Evolutionary conservation across 805 yeast genomes (phyloP).

Genomic region (Candida silvatica): DNA sequence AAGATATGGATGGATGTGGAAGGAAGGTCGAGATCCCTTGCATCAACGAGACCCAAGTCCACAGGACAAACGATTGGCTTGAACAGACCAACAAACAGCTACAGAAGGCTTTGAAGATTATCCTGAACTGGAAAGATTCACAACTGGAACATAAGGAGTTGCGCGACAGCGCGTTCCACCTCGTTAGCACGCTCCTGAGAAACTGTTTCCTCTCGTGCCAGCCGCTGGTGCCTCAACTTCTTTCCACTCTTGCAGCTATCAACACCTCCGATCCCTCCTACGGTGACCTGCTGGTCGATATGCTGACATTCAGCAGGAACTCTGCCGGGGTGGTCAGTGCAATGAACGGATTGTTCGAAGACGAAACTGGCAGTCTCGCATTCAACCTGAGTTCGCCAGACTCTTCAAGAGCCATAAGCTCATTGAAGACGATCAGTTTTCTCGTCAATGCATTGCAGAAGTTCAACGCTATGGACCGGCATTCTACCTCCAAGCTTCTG

Average conservation of each 20-base stretch:
- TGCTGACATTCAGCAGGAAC: constrained; percentile 11
- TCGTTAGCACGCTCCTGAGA: constrained; percentile 23
- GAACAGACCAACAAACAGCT: constrained; percentile 43
- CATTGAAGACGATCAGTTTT: constrained; percentile 9
- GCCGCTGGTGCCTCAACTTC: constrained; percentile 25
- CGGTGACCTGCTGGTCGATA: constrained; percentile 6
- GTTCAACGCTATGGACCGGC: constrained; percentile 4
- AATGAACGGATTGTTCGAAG: constrained; percentile 5
- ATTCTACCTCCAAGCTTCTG: constrained; percentile 4
- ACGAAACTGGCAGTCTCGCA: constrained; percentile 11
- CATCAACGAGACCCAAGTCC: constrained; percentile 8
- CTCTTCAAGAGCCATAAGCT: constrained; percentile 9
- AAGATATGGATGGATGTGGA: constrained; percentile 5
- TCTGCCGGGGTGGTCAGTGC: not conserved
- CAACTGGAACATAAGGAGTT: constrained; percentile 26
- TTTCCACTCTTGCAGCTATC: constrained; percentile 23
- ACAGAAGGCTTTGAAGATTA: constrained; percentile 32
- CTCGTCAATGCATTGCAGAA: constrained; percentile 5
- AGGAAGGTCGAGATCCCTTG: constrained; percentile 13
- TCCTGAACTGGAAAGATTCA: constrained; percentile 16
- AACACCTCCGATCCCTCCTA: constrained; percentile 11
- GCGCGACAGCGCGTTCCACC: constrained; percentile 20
- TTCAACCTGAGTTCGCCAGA: constrained; percentile 20
- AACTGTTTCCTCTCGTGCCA: constrained; percentile 28
- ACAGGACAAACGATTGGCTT: constrained; percentile 47